Conservation (phyloP, 495 filamentous ascomycete genomes). For the Chaetomidium leptoderma region DNA sequence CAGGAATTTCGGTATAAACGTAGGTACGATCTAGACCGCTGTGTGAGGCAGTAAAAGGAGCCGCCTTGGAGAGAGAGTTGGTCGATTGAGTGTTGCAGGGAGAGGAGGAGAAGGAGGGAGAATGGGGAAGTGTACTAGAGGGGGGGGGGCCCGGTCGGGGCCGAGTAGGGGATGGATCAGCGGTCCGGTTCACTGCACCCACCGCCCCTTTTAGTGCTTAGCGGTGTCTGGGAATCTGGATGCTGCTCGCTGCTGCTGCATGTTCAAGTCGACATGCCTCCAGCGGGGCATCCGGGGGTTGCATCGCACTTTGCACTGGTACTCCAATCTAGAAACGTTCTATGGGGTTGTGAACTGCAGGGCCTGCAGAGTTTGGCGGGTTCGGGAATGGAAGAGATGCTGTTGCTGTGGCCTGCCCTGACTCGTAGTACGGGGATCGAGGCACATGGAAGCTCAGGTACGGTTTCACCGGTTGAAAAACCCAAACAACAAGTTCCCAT, state of each 20-base stretch:
- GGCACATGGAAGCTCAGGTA: background rate
- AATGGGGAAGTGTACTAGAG: constrained; percentile 14
- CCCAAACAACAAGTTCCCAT: too few relatives aligned
- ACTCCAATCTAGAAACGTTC: background rate
- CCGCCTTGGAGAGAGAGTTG: constrained; percentile 7
- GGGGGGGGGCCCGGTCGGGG: constrained; percentile 20
- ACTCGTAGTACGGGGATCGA: background rate
- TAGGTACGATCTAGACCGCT: background rate
- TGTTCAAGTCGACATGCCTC: background rate
- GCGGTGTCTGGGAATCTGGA: constrained; percentile 10
- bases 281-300: constrained; percentile 3
- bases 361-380: background rate
- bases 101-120: constrained; percentile 7
- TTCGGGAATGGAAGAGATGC: background rate
- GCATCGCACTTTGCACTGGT: background rate
- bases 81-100: constrained; percentile 6
- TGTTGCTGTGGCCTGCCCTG: background rate
- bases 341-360: background rate
- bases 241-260: background rate
- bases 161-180: constrained; percentile 29
- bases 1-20: background rate
- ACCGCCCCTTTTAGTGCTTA: constrained; percentile 17
- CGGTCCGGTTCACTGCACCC: constrained; percentile 21
- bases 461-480: background rate
- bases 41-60: background rate